Base-by-base conservation (phyloP, 148 eudicot genomes). In the Simmondsia chinensis region DNA sequence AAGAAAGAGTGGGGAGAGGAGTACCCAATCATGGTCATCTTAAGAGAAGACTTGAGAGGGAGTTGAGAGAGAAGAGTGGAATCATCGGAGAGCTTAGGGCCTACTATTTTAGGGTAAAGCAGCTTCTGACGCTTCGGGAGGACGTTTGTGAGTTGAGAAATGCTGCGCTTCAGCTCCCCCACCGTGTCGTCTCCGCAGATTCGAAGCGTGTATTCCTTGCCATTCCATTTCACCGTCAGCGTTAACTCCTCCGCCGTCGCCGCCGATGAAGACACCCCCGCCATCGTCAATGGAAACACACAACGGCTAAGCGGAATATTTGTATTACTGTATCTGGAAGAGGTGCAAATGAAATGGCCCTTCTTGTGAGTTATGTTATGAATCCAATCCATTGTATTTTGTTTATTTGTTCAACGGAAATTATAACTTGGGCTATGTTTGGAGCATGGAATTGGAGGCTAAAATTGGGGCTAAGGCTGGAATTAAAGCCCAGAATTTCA, bases 1-100 rank as follows among this genome's bases (percentile, higher is more conserved):
- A 44, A n/a, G 8, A 20, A 24, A 30, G 16, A 41, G 26, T 4
- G 15, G n/a, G 10, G 9, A 35, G n/a, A 4, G 3, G 12, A 43
- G 13, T 27, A 89, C 97, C 95, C 97, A 14, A 89, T 81, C 95
- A 89, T 89, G 52, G 88, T 89, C 82, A 89, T 85, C 56, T 89
- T 89, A 61, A 82, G 65, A 22, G 97, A 81, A 12, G 95, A 41
- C 60, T 85, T 89, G 66, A 89, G 75, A 22, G 97, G 70, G 9
- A 89, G 64, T 1, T 50, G 74, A 26, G 97, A 81, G 37, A 85
- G 77, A 30, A 85, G 66, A 5, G 71, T 46, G 0, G 88, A 62
- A 54, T 85, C 97, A 44, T 81, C 87, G 14, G 95, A 61, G 33
- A 89, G 93, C 40, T 85, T 85, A 6, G 86, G 36, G 13, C 74